Evolutionary conservation across 1,139 yeast species (phyloP).

Genomic region (Hanseniaspora sp.): DNA sequence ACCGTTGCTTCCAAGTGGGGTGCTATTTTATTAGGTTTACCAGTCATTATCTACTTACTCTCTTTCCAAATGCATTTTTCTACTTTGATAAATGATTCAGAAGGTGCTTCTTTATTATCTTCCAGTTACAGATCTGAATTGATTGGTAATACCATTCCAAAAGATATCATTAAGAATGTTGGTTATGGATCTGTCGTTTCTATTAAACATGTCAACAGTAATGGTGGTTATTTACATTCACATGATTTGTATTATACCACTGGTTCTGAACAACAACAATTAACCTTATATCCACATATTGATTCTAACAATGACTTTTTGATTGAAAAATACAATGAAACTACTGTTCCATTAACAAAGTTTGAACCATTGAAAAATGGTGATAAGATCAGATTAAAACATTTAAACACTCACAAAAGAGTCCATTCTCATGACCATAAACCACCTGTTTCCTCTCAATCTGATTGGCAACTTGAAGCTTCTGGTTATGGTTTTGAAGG

Average conservation of each 20-base stretch:
- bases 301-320: constrained; percentile 83
- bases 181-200: constrained; percentile 77
- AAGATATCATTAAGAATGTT: constrained; percentile 62
- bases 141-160: constrained; percentile 59
- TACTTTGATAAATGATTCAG: constrained; percentile 63
- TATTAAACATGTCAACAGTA: constrained; percentile 71
- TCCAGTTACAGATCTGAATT: constrained; percentile 78
- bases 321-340: constrained; percentile 53
- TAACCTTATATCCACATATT: constrained; percentile 84
- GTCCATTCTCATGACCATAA: constrained; percentile 93
- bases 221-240: constrained; percentile 92
- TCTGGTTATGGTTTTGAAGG: constrained; percentile 87
- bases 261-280: constrained; percentile 92
- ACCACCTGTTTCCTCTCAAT: constrained; percentile 76
- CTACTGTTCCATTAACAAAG: constrained; percentile 32
- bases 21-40: constrained; percentile 53
- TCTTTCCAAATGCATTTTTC: constrained; percentile 75
- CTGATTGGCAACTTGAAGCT: constrained; percentile 92
- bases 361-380: constrained; percentile 64
- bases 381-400: constrained; percentile 67
- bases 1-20: constrained; percentile 43
- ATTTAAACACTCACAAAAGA: constrained; percentile 59
- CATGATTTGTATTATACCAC: constrained; percentile 75
- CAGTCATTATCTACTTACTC: constrained; percentile 51
- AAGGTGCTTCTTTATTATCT: constrained; percentile 80